phyloP scores from a whole-genome alignment of 73 alveolate genomes.

The Paramecium bursaria region DNA sequence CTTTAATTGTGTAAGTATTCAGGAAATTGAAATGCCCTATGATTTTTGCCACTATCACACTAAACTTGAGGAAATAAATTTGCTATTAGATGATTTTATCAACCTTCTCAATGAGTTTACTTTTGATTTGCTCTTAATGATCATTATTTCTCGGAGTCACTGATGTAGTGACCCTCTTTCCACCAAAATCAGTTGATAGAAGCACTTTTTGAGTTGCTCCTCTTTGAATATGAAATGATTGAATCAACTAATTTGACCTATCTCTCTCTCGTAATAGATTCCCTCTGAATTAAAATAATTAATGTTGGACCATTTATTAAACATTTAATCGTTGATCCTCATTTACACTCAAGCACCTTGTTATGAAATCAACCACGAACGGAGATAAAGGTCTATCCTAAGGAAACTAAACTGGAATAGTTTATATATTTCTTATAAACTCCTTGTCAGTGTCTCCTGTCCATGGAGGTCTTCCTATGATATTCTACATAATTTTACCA shows the following conservation, averaged over 20 bases:
- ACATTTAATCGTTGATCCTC: conserved; percentile 51
- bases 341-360: conserved; percentile 45
- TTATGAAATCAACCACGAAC: conserved; percentile 45
- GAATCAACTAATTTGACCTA: background rate
- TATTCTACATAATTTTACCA: conserved; percentile 61
- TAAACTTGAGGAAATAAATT: conserved; percentile 51
- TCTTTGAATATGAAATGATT: conserved; percentile 7
- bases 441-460: conserved; percentile 74
- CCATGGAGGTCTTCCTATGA: conserved; percentile 76
- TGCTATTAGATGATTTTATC: conserved; percentile 21
- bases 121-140: background rate
- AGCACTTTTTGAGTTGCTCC: conserved; percentile 11
- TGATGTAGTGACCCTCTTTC: background rate
- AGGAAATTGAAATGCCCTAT: conserved; percentile 51
- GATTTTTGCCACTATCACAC: conserved; percentile 34
- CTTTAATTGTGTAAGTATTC: conserved; percentile 18
- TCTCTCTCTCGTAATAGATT: conserved; percentile 4
- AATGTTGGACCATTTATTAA: conserved; percentile 31
- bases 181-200: background rate
- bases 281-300: conserved; percentile 36
- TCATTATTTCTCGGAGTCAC: background rate
- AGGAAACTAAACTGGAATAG: conserved; percentile 66
- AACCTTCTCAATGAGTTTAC: background rate
- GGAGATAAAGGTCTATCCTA: conserved; percentile 1
- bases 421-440: conserved; percentile 27